Percentiles rank a stretch among this genome's conserved stretches.
These are phyloP conservation scores for Mallotus japonicus DNA, from an alignment of 441 rosid species.

Conservation along the genomic window DNA sequence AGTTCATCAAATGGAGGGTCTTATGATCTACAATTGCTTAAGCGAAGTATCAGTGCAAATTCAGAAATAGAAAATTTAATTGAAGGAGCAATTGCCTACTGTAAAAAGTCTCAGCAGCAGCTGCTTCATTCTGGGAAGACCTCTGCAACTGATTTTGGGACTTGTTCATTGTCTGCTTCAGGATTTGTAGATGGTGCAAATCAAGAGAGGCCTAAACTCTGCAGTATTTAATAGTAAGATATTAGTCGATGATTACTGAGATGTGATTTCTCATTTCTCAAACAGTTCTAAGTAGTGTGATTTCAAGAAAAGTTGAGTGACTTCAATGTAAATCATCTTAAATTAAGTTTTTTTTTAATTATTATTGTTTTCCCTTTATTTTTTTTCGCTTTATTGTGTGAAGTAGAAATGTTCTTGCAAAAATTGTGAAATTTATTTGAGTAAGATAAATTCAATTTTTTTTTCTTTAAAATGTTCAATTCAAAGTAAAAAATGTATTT, in stretches of 20 bases:
- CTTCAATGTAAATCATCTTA: background rate
- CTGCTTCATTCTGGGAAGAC: slow-evolving; percentile 37
- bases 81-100: slow-evolving; percentile 90
- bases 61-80: slow-evolving; percentile 68
- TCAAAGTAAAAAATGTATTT: background rate
- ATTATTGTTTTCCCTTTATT: background rate
- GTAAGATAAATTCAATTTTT: slow-evolving; percentile 2
- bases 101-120: slow-evolving; percentile 67
- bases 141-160: slow-evolving; percentile 35
- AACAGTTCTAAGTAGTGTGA: slow-evolving; percentile 5
- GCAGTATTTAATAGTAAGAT: slow-evolving; percentile 24
- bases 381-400: background rate
- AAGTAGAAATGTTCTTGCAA: background rate
- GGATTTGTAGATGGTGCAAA: slow-evolving; percentile 40
- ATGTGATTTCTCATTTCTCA: background rate
- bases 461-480: background rate
- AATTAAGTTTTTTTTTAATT: background rate
- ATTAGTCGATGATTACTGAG: background rate
- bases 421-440: background rate
- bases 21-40: slow-evolving; percentile 51
- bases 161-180: slow-evolving; percentile 44
- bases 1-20: slow-evolving; percentile 51
- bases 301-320: background rate
- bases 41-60: slow-evolving; percentile 60
- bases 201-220: slow-evolving; percentile 34